Conservation (phyloP, 1,284 basidiomycete genomes). For the Cryptococcus neoformans region DNA sequence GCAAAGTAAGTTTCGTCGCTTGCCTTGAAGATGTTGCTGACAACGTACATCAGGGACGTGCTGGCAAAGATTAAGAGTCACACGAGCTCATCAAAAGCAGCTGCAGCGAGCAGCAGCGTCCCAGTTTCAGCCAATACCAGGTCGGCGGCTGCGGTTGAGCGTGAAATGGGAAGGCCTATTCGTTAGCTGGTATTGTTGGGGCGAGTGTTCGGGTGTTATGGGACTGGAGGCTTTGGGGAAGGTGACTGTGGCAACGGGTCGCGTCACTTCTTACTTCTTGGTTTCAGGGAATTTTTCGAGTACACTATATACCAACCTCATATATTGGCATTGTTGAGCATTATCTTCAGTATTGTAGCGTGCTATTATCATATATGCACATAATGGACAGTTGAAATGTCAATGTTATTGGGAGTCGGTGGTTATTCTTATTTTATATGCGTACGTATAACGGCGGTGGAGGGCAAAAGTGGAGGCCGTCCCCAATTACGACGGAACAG, state of each 20-base stretch:
- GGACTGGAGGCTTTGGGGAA: too few relatives aligned
- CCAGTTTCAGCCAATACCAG: slow-evolving; percentile 6
- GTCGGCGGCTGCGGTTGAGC: slow-evolving; percentile 7
- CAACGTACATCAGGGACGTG: slow-evolving; percentile 20
- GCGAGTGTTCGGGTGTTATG: too few relatives aligned
- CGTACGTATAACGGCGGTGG: background rate
- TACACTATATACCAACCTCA: background rate
- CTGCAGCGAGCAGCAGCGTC: background rate
- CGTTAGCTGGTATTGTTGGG: slow-evolving; percentile 1
- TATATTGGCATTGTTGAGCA: slow-evolving; percentile 3
- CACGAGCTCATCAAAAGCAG: slow-evolving; percentile 1
- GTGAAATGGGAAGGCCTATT: slow-evolving; percentile 17
- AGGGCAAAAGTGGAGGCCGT: background rate
- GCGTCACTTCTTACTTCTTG: background rate
- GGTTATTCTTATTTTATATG: too few relatives aligned
- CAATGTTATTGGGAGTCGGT: too few relatives aligned
- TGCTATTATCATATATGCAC: background rate
- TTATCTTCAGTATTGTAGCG: background rate
- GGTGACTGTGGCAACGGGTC: background rate
- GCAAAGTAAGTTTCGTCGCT: slow-evolving; percentile 31
- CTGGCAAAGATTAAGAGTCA: slow-evolving; percentile 28
- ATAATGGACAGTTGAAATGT: background rate
- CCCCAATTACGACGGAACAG: background rate
- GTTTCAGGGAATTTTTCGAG: background rate
- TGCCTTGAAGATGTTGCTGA: too few relatives aligned